Base-by-base conservation (phyloP, 495 filamentous ascomycete species). In the Aspergillus hancockii region DNA sequence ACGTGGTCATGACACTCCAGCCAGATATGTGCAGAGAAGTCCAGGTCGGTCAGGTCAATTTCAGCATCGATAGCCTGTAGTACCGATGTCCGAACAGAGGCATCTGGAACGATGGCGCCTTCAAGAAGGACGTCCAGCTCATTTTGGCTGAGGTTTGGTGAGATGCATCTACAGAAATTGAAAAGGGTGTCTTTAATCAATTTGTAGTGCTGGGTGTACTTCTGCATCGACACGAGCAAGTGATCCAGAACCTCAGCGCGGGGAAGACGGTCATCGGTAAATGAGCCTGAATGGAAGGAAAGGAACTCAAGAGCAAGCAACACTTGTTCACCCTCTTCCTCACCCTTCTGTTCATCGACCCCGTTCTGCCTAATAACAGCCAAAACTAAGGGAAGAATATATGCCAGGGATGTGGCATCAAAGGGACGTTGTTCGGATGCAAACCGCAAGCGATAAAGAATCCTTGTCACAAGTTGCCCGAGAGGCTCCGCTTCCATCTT, bases 1-100 rank as follows among this genome's bases (percentile, higher is more conserved):
- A 90, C 84, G 57, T 94, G 90, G 59, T 98, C 94, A 66, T 98
- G 92, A 70, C 85, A 93, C 53, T 87, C 88, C 22, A 98, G 80
- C 93, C 93, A 98, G 13, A 98, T 89, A 63, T 98, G 91, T 58
- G 92, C 90, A 9, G 86, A 93, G 67, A 91, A 93, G 31, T 87
- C 83, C 25, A 89, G 77, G 52, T 96, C 90, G 50, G 86, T 92
- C 78, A 98, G 80, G 64, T 98, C 93, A 40, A 98, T 86, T 66
- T 97, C 91, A 22, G 90, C 84, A 62, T 91, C 88, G 67, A 97
- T 93, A 9, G 89, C 88, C 68, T 97, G 92, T n/a, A 98, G 76
- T 0, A 91, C 87, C 13, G 93, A 85, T n/a, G 87, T 90, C 51
- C 94, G 81, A 23, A 98, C 92, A 51, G 88, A 82, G 2, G 83